Conservation (phyloP, 140 eudicot genomes). For the Oenanthe javanica region DNA sequence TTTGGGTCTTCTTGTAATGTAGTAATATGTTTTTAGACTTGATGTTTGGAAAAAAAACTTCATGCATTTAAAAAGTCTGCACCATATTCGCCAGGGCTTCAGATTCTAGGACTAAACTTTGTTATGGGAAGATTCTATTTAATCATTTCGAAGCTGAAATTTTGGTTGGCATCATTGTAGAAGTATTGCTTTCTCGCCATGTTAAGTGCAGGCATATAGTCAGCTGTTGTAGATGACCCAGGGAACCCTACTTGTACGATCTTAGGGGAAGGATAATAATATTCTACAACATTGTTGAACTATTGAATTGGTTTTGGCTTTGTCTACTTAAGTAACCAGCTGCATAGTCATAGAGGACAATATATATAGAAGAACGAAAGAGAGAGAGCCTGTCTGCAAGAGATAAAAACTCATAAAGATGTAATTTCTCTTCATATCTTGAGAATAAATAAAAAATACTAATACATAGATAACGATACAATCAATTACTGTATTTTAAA, state of each 20-base stretch:
- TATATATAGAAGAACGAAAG: background rate
- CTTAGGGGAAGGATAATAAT: background rate
- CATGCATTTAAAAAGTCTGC: background rate
- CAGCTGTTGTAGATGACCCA: background rate
- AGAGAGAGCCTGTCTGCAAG: background rate
- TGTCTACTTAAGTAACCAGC: background rate
- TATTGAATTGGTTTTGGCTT: background rate
- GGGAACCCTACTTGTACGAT: background rate
- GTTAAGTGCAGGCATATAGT: background rate
- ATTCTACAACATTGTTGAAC: background rate
- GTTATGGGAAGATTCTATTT: background rate
- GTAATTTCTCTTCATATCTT: background rate
- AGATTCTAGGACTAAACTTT: background rate
- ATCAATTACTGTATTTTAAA: background rate
- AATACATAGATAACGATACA: background rate
- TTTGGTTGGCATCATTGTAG: background rate
- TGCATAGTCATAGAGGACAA: background rate
- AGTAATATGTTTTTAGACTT: background rate
- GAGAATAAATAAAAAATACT: background rate
- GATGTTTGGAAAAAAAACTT: background rate
- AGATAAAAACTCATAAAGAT: background rate
- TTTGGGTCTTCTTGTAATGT: background rate
- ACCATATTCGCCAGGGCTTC: background rate
- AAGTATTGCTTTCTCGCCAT: background rate
- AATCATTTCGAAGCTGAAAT: background rate